phyloP scores from a whole-genome alignment of 2,329 filamentous ascomycete genomes.

The Apiospora hydei region DNA sequence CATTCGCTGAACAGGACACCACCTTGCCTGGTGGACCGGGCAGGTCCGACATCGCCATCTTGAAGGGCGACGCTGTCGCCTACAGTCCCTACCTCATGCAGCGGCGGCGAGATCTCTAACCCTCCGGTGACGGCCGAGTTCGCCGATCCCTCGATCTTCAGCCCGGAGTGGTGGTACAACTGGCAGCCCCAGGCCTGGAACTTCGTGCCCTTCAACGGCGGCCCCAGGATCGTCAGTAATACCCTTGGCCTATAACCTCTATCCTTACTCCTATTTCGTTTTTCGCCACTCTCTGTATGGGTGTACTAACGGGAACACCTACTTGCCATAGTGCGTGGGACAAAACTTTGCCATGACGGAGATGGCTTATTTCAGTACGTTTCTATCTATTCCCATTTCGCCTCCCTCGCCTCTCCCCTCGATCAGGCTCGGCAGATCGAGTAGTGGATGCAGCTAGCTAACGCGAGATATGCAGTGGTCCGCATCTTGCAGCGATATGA shows the following conservation, averaged over 20 bases:
- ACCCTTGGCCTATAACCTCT: constrained; percentile 22
- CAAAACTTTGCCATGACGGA: constrained; percentile 67
- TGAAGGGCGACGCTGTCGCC: constrained; percentile 54
- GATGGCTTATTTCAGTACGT: constrained; percentile 58
- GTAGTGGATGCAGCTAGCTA: background rate
- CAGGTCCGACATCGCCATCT: constrained; percentile 50
- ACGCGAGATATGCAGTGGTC: constrained; percentile 44
- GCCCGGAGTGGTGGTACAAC: constrained; percentile 55
- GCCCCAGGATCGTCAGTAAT: constrained; percentile 52
- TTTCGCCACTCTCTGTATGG: background rate
- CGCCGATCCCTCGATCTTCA: constrained; percentile 43
- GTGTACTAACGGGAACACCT: background rate
- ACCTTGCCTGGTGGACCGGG: constrained; percentile 31
- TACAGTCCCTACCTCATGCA: constrained; percentile 62
- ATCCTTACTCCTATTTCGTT: background rate
- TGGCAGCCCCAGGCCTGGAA: constrained; percentile 52
- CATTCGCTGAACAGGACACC: constrained; percentile 30
- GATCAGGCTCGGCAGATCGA: background rate
- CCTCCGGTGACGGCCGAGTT: constrained; percentile 52
- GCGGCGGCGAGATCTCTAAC: constrained; percentile 58
- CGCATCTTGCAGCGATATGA: constrained; percentile 67
- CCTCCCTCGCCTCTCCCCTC: background rate
- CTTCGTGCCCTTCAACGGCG: constrained; percentile 57
- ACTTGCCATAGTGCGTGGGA: constrained; percentile 53
- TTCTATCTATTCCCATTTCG: background rate